Base-by-base conservation (phyloP, 192 early-diverging fungal genomes). In the Backusella mclennaniae region DNA sequence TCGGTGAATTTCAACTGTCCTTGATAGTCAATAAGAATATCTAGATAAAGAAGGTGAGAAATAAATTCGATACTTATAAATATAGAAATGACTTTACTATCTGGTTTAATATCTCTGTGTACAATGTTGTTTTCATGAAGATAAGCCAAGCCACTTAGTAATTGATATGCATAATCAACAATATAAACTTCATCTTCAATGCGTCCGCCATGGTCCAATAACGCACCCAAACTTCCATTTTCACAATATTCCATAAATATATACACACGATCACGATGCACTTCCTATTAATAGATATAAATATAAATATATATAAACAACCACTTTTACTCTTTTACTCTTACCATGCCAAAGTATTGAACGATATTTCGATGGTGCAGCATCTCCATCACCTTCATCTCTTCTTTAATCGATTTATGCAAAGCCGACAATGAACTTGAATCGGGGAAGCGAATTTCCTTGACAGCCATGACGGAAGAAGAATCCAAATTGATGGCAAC, bases 171-270 rank as follows among this genome's bases (percentile, higher is more conserved):
- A 84, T 92, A 96, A 19, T 87, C 84, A 71, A 89, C 87, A 42
- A 92, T 87, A 39, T 90, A 86, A 33, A 84, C 74, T 71, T 97
- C 96, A 81, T 95, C 91, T 44, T 87, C 90, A 63, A 96, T 88
- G 35, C 92, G 87, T 21, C 94, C 94, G 31, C 93, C 93, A 76
- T 95, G 91, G 67, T 96, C 94, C 42, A 97, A 80, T 26, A 95
- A 73, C 39, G 87, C 85, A 1, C 90, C 88, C 59, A 97, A 76
- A 74, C 91, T 91, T 36, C 94, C 93, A 38, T 90, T 88, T 49
- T 91, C 87, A 79, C 94, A 96, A 74, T 94, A 93, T 81, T 97
- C 96, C 96, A 97, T 97, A 82, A 97, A 97, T 70, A 95, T 86
- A 67, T 91, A 90, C 9, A 96, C 92, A 82, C 91, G 94, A 69